Evolutionary conservation across 805 yeast species (phyloP).

Genomic region (Metahyphopichia silvanorum): DNA sequence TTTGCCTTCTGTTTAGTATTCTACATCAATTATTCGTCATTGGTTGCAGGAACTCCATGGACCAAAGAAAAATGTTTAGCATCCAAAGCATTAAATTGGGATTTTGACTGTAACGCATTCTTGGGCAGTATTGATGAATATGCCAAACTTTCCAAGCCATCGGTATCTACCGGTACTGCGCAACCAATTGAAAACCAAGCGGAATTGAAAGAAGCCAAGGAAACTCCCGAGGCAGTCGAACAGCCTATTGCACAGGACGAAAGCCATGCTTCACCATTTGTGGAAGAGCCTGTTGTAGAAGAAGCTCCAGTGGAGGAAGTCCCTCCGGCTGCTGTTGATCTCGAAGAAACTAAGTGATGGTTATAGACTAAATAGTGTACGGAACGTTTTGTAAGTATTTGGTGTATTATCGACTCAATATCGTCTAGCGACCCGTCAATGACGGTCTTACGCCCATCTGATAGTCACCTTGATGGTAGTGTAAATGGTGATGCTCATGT

Average conservation of each 20-base stretch:
- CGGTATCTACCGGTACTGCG: conserved; percentile 3
- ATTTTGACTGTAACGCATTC: conserved; percentile 74
- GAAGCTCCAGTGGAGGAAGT: conserved; percentile 5
- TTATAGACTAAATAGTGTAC: no score
- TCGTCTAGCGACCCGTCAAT: no score
- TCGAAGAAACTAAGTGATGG: conserved; percentile 9
- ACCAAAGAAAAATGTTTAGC: conserved; percentile 61
- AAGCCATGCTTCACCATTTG: background rate
- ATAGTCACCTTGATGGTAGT: conserved; percentile 1
- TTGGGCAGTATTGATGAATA: conserved; percentile 28
- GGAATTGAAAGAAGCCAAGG: conserved; percentile 19
- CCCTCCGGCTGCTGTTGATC: conserved; percentile 11
- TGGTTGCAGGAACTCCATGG: conserved; percentile 81
- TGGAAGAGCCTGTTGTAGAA: conserved; percentile 1
- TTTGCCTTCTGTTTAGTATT: conserved; percentile 49
- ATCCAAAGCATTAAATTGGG: conserved; percentile 75
- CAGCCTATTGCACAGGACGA: conserved; percentile 6
- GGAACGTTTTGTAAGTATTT: no score
- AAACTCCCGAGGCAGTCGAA: conserved; percentile 15
- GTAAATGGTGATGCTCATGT: conserved; percentile 2
- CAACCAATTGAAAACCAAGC: conserved; percentile 13
- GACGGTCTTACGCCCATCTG: no score
- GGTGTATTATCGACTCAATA: no score
- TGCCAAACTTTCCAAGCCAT: conserved; percentile 5
- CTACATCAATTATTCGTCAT: conserved; percentile 63